These are phyloP conservation scores for Alternaria brassicae DNA, from an alignment of 2,329 filamentous ascomycete genomes.

Conservation along the genomic window DNA sequence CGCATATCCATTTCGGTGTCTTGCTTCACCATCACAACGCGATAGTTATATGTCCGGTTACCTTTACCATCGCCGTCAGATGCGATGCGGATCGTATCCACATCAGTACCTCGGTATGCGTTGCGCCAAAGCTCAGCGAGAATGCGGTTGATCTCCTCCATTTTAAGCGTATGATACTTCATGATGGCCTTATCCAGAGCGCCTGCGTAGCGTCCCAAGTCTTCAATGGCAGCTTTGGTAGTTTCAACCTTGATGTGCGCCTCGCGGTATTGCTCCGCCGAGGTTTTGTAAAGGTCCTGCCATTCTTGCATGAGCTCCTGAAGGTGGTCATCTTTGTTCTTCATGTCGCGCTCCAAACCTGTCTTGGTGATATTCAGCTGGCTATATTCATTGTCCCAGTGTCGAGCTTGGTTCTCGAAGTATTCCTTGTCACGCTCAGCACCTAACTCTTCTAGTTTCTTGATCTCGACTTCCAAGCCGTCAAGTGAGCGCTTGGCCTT, in stretches of 20 bases:
- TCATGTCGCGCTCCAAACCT: conserved; percentile 77
- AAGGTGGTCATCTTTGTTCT: conserved; percentile 83
- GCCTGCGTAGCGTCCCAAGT: conserved; percentile 79
- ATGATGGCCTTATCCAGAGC: conserved; percentile 97
- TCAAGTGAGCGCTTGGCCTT: conserved; percentile 74
- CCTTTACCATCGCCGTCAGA: conserved; percentile 83
- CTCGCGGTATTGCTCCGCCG: conserved; percentile 80
- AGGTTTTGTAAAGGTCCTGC: conserved; percentile 85
- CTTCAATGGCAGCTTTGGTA: conserved; percentile 90
- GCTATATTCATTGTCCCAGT: conserved; percentile 72
- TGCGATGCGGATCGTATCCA: conserved; percentile 94
- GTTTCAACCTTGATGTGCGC: conserved; percentile 89
- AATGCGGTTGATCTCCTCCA: conserved; percentile 97
- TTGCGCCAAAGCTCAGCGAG: conserved; percentile 95
- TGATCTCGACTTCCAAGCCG: conserved; percentile 72
- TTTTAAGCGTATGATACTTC: conserved; percentile 94
- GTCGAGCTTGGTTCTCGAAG: conserved; percentile 72
- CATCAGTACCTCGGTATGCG: conserved; percentile 96
- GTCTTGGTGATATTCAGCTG: conserved; percentile 75
- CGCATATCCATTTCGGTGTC: conserved; percentile 99
- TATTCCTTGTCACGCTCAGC: conserved; percentile 82
- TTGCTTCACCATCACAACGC: conserved; percentile 95
- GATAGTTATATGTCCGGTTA: conserved; percentile 93
- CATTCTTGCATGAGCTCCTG: conserved; percentile 76
- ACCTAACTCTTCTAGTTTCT: conserved; percentile 76